Conservation (phyloP, 805 yeast species). For the Metschnikowia gruessii region DNA sequence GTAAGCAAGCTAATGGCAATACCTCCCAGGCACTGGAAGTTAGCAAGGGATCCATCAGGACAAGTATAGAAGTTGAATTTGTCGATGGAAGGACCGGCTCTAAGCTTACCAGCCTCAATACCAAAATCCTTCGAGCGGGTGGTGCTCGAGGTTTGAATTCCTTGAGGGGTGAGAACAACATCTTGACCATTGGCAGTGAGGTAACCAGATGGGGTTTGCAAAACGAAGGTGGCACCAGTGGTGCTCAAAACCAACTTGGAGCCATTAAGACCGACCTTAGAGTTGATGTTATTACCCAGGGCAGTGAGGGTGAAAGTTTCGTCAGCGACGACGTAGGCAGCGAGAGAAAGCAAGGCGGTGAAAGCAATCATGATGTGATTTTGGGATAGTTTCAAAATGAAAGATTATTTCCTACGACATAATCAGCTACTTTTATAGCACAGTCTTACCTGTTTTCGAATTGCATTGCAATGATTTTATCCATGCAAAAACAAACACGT, state of each 20-base stretch:
- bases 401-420: too few species aligned
- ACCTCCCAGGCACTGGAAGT: constrained; percentile 15
- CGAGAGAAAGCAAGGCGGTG: constrained; percentile 23
- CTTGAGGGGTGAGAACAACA: constrained; percentile 18
- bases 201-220: constrained; percentile 33
- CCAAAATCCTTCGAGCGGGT: constrained; percentile 29
- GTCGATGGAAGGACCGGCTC: constrained; percentile 20
- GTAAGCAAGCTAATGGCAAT: constrained; percentile 11
- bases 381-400: too few species aligned
- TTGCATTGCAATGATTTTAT: too few species aligned
- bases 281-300: constrained; percentile 23
- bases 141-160: constrained; percentile 17
- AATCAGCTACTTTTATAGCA: too few species aligned
- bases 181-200: constrained; percentile 22
- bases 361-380: constrained; percentile 10
- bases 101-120: constrained; percentile 25
- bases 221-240: constrained; percentile 21
- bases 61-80: constrained; percentile 27
- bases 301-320: constrained; percentile 30
- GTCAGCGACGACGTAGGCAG: constrained; percentile 30
- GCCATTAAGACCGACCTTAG: constrained; percentile 19
- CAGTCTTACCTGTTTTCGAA: too few species aligned
- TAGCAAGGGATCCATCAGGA: constrained; percentile 19
- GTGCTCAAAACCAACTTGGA: constrained; percentile 17
- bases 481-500: too few species aligned